Evolutionary conservation across 805 yeast species (phyloP), one percentile per base, ranked within the genome.

Genomic region (Clavispora carvajalis): DNA sequence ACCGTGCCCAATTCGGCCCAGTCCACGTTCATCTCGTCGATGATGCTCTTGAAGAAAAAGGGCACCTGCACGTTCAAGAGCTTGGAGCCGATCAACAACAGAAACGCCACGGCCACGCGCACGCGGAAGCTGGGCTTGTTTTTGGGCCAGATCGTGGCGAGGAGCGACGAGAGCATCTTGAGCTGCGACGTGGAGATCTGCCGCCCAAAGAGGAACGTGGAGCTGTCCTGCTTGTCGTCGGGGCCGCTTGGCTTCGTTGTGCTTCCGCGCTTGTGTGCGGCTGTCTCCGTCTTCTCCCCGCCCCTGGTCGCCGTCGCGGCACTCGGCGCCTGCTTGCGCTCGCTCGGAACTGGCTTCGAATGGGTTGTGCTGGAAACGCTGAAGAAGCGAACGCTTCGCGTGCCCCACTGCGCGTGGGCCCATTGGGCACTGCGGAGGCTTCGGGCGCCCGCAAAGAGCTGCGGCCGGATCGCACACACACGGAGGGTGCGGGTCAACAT

Each of bases 51-150:
- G 74, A 93, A 93, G 62, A 79, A 90, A 58, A 93, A 89, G 0
- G 99, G 99, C 5, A 93, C 99, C 60, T 93, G 96, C 5, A 93
- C 96, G 59, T 90, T 93, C 26, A 93, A 68, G 6, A 93, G 57
- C 59, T 93, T 93, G 15, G 97, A 84, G 0, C 80, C 79, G 4
- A 93, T 75, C 44, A 93, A 71, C 42, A 93, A 67, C 0, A 80
- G 52, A 13, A 93, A 58, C 0, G 98, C 97, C 6, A 85, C 47
- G 0, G 84, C 63, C 1, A 93, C 98, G 34, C 99, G 69, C 22
- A 76, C 51, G 57, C 80, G 85, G 44, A 82, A 82, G 40, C 80
- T 72, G 4, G 75, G 69, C 43, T 83, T 79, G 44, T 79, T 73
- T 50, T 76, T 78, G 9, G 96, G 96, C 96, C 96, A 87, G 12